Conservation (phyloP, 495 filamentous ascomycete genomes). For the Hypoxylon subgilvum region DNA sequence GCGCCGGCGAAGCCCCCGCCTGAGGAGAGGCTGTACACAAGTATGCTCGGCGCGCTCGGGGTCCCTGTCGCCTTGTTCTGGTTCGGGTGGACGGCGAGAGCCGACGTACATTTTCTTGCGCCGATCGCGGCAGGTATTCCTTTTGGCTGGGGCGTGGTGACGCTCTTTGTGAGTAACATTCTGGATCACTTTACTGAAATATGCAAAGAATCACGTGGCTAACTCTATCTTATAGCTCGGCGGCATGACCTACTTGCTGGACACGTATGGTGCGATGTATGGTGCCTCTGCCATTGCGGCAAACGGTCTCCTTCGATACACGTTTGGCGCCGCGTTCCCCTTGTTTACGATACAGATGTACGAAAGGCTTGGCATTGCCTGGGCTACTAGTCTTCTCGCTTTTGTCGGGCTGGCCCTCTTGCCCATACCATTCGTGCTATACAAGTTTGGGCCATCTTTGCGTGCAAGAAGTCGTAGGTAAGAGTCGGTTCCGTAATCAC, state of each 20-base stretch:
- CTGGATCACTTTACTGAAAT: too few relatives aligned
- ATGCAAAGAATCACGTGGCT: too few relatives aligned
- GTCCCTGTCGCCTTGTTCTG: conserved; percentile 56
- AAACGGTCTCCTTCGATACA: conserved; percentile 51
- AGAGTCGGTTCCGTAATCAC: too few relatives aligned
- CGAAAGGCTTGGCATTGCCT: too few relatives aligned
- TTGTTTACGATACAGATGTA: conserved; percentile 46
- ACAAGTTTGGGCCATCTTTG: too few relatives aligned
- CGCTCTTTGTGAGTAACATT: too few relatives aligned
- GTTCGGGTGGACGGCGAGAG: conserved; percentile 56
- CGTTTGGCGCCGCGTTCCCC: conserved; percentile 55
- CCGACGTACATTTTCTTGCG: conserved; percentile 53
- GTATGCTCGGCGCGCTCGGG: conserved; percentile 48
- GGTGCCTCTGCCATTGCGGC: conserved; percentile 56
- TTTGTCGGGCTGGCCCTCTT: too few relatives aligned
- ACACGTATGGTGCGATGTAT: conserved; percentile 48
- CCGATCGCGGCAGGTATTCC: conserved; percentile 55
- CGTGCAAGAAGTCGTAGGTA: too few relatives aligned
- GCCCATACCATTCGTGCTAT: too few relatives aligned
- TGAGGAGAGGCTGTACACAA: too few relatives aligned
- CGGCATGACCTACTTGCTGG: conserved; percentile 54
- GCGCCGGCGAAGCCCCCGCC: conserved; percentile 41
- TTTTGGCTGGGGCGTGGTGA: conserved; percentile 60
- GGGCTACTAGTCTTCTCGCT: too few relatives aligned
- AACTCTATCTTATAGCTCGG: too few relatives aligned